phyloP scores from a whole-genome alignment of 192 early-diverging fungal genomes.

The Coemansia sp. region DNA sequence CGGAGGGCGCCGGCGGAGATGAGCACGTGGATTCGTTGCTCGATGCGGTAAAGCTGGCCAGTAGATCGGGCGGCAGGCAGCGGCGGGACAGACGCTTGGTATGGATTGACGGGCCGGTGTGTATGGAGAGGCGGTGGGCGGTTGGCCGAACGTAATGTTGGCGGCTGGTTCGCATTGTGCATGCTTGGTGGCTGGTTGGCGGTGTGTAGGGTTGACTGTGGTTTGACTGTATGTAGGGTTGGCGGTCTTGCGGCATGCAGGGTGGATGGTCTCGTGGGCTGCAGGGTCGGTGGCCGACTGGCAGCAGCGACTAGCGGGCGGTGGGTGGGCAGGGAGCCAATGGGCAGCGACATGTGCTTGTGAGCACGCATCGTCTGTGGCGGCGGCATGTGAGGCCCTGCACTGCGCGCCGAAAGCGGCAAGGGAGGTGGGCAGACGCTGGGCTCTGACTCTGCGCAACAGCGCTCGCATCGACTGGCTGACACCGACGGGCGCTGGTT shows the following conservation, averaged over 20 bases:
- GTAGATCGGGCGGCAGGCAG: too few relatives aligned
- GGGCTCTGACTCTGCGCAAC: too few relatives aligned
- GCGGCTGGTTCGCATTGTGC: not conserved
- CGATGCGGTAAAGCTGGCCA: constrained; percentile 45
- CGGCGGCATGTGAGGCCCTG: not conserved
- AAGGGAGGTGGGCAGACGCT: not conserved
- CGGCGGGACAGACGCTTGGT: too few relatives aligned
- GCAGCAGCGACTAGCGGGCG: not conserved
- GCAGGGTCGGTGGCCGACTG: not conserved
- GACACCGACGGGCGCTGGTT: too few relatives aligned
- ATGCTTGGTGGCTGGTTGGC: not conserved
- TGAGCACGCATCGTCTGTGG: not conserved
- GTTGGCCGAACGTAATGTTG: not conserved
- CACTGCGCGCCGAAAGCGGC: not conserved
- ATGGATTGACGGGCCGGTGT: not conserved
- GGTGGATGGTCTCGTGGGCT: not conserved
- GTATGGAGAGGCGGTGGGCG: not conserved
- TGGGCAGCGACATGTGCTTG: constrained; percentile 15
- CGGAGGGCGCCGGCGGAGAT: constrained; percentile 40
- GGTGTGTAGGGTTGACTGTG: not conserved
- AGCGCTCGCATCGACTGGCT: too few relatives aligned
- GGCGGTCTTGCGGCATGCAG: not conserved
- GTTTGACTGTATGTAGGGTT: not conserved
- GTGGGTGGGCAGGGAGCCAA: not conserved
- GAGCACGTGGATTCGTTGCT: constrained; percentile 36